Evolutionary conservation across 2,329 filamentous ascomycete species (phyloP), one percentile per base, ranked within the genome.

Genomic region (Thielaviopsis euricoi): DNA sequence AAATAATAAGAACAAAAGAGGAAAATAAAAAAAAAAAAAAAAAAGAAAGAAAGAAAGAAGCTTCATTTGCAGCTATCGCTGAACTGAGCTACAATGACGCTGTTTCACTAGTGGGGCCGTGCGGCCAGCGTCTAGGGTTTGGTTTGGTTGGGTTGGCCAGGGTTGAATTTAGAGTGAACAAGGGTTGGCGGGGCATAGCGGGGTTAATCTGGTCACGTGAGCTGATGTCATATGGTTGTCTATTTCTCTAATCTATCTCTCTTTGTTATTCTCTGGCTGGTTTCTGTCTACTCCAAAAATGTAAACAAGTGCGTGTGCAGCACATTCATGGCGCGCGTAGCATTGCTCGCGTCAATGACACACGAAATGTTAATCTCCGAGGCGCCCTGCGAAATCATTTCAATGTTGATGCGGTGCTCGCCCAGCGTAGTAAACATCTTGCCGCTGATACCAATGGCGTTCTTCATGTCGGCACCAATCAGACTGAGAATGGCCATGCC

Each of bases 321-420:
- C 66, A 97, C 89, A 68, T 94, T 97, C 77, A 98, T 86, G 33
- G 93, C 93, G 64, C 93, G 82, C 64, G 90, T 89, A 22, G 93
- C 90, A 67, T 97, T 89, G 63, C 84, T 78, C 64, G 89, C 88
- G 66, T 94, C 89, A 68, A 98, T 95, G 52, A 98, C 93, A 67
- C 93, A 98, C 12, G 89, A 95, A 61, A 98, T 98, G 70, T 97
- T 98, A 72, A 98, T 98, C 75, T 98, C 93, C 68, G 90, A 96
- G 25, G 93, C 93, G 66, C 93, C 93, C 74, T 98, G 93, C 23
- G 89, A 95, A 64, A 98, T 98, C 93, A 98, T 98, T 73, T 98
- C 93, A 64, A 98, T 89, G 69, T 98, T 98, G 67, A 98, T 84
- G 65, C 87, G 87, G 69, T 95, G 86, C 68, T 96, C 87, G 50